phyloP scores from a whole-genome alignment of 768 basidiomycete species.

The Lactifluus subvellereus region DNA sequence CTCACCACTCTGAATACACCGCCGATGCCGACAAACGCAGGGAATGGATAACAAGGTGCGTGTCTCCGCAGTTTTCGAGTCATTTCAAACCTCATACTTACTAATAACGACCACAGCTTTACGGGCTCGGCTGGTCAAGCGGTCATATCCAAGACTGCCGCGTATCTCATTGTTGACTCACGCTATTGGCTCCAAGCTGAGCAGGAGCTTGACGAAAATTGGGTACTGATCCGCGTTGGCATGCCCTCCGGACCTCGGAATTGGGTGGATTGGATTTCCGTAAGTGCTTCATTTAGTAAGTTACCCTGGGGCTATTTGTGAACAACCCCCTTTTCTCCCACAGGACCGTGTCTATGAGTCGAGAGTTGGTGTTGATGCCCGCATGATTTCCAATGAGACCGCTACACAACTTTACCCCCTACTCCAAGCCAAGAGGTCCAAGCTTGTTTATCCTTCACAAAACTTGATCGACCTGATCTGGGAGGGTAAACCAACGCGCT shows the following conservation, averaged over 20 bases:
- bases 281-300: not conserved
- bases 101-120: conserved; percentile 38
- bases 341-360: conserved; percentile 38
- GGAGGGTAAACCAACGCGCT: conserved; percentile 69
- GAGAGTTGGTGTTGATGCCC: conserved; percentile 77
- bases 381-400: conserved; percentile 72
- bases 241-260: conserved; percentile 49
- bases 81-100: not conserved
- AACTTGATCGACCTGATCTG: conserved; percentile 82
- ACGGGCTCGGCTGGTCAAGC: conserved; percentile 66
- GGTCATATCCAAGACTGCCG: conserved; percentile 56
- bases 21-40: conserved; percentile 69
- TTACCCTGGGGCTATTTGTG: not conserved
- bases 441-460: conserved; percentile 73
- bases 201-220: conserved; percentile 66
- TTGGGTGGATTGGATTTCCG: conserved; percentile 70
- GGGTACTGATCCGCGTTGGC: conserved; percentile 61
- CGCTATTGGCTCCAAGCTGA: conserved; percentile 80
- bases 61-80: conserved; percentile 9
- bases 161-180: conserved; percentile 75
- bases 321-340: not conserved
- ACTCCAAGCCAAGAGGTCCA: conserved; percentile 49
- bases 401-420: conserved; percentile 54
- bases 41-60: conserved; percentile 72
- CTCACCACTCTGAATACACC: conserved; percentile 80